Percentiles rank a stretch among this genome's conserved stretches.
These are phyloP conservation scores for Flaveria sonorensis DNA, from an alignment of 129 eudicot genomes.

Conservation along the genomic window DNA sequence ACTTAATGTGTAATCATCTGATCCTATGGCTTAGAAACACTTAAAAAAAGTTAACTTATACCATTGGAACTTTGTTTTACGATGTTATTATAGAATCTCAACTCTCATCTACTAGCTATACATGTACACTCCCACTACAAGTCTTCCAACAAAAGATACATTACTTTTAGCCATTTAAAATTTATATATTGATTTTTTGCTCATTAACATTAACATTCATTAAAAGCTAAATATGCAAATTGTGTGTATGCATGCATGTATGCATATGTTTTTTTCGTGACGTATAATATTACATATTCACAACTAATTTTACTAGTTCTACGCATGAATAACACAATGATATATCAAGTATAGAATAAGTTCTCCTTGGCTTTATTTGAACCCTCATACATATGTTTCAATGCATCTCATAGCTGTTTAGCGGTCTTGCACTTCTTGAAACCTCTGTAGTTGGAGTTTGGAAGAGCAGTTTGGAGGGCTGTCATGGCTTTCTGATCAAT, in stretches of 20 bases:
- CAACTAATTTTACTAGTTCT: slow-evolving; percentile 6
- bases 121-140: neutral
- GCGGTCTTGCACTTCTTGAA: too few species aligned
- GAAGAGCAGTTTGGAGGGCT: too few species aligned
- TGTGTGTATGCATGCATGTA: neutral
- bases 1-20: slow-evolving; percentile 27
- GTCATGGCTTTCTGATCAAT: too few species aligned
- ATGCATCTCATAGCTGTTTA: too few species aligned
- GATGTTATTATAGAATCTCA: slow-evolving; percentile 5
- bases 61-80: neutral
- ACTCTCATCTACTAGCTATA: neutral
- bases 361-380: too few species aligned
- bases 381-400: too few species aligned
- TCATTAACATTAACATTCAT: neutral
- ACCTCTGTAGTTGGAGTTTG: too few species aligned
- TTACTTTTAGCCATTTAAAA: neutral
- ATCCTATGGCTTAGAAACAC: neutral
- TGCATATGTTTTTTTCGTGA: slow-evolving; percentile 5
- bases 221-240: neutral
- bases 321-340: neutral
- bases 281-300: slow-evolving; percentile 1
- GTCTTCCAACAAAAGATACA: neutral
- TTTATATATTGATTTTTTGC: neutral
- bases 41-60: neutral
- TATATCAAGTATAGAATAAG: slow-evolving; percentile 34